Base-by-base conservation (phyloP, 352 stramenopile species). In the Phytopythium mirpurense region DNA sequence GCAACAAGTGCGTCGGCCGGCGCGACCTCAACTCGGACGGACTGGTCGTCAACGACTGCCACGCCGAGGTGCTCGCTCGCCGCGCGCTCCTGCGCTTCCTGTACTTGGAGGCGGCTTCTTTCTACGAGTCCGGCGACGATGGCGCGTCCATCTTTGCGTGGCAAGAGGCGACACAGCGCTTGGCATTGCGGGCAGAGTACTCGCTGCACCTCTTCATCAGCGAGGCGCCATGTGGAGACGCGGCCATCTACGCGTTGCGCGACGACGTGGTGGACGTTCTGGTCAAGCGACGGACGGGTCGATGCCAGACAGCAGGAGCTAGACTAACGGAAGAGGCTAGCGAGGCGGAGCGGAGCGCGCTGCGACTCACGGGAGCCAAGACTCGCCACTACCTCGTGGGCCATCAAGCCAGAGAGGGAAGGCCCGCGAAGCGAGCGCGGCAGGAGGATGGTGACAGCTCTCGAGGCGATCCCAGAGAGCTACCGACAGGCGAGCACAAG, bases 211-310 rank as follows among this genome's bases (percentile, higher is more conserved):
- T 98, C 12, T 98, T 90, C 58, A 86, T 97, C 49, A 97, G 77
- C 48, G 91, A 97, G 70, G 82, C 89, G 14, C 94, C 94, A 8
- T 98, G 94, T 67, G 94, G 92, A 37, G 92, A 98, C 68, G 86
- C 86, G 8, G 82, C 90, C n/a, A 97, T 98, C 56, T 98, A 98
- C 65, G 52, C 79, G 34, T 56, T 95, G n/a, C 76, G 76, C 3
- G 64, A 80, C 38, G 74, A 86, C 9, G 80, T 96, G 8, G 72
- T 91, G 14, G 65, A 89, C 31, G 65, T 68, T 29, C 62, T 89
- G 11, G 70, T 85, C 18, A 65, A 72, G 31, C 60, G 75, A 46
- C 76, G 80, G 41, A 47, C 60, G 35, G 56, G 65, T 44, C 56
- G 59, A 24, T 12, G 18, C 0, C 4, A 14, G 59, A 23, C 57